phyloP scores from a whole-genome alignment of 1,284 basidiomycete species.

The Ceratobasidium sp. region DNA sequence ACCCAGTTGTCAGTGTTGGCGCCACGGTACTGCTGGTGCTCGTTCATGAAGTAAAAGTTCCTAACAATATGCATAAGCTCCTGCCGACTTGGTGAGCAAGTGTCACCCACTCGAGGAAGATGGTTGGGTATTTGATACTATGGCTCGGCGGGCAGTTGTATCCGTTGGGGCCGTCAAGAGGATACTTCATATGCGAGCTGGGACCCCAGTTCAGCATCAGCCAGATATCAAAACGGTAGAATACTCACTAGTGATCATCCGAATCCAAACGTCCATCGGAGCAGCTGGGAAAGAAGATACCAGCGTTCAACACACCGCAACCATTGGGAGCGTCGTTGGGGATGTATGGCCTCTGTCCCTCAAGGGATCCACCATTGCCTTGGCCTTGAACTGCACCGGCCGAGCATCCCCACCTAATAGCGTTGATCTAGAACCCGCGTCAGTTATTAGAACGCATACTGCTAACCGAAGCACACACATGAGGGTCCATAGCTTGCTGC shows the following conservation, averaged over 20 bases:
- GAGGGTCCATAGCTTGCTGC: slow-evolving; percentile 34
- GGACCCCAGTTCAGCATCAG: background rate
- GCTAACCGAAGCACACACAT: background rate
- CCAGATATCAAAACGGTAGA: background rate
- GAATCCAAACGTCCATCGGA: slow-evolving; percentile 33
- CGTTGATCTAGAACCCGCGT: slow-evolving; percentile 6
- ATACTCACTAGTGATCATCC: slow-evolving; percentile 25
- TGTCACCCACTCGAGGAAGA: slow-evolving; percentile 22
- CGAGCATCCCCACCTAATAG: slow-evolving; percentile 30
- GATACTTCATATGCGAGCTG: slow-evolving; percentile 26
- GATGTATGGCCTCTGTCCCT: slow-evolving; percentile 29
- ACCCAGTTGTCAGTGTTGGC: slow-evolving; percentile 18
- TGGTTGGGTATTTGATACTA: slow-evolving; percentile 27
- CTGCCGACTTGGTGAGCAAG: background rate
- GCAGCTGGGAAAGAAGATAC: slow-evolving; percentile 31
- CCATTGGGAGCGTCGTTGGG: slow-evolving; percentile 29
- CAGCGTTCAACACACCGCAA: slow-evolving; percentile 26
- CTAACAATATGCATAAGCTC: background rate
- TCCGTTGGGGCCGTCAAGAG: slow-evolving; percentile 29
- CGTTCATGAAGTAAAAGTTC: slow-evolving; percentile 25
- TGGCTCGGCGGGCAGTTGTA: slow-evolving; percentile 31
- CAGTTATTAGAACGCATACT: background rate
- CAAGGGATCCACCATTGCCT: slow-evolving; percentile 24
- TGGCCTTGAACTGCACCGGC: slow-evolving; percentile 34
- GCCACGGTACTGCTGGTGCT: slow-evolving; percentile 12